Evolutionary conservation across 1,139 yeast genomes (phyloP), one percentile per base, ranked within the genome.

Genomic region (Candida sanyaensis): DNA sequence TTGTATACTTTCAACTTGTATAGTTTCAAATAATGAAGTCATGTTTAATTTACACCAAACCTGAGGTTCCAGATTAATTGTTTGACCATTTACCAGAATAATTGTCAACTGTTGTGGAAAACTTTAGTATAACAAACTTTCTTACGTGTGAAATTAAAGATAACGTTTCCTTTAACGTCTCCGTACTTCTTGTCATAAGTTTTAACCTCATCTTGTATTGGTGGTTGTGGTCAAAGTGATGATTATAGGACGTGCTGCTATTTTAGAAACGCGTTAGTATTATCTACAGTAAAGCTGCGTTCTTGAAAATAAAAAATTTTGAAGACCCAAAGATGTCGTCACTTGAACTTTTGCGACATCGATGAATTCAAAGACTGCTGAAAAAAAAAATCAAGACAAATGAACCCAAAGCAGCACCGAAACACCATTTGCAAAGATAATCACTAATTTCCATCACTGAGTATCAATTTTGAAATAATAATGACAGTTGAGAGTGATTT

Each of bases 11-110:
- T 66, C 54, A 65, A 81, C 55, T 66, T 82, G 69, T 56, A 80
- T 57, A 64, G 77, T 66, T 50, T 76, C 81, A 58, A 83, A 84
- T 27, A 81, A 58, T 26, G 69, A 61, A 2, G 57, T 45, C 61
- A 68, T 71, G 21, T 72, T 68, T 13, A 84, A 58, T 52, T 78
- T 81, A 55, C 85, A 78, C 86, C 86, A 83, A 2, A 81, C 78
- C 52, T 81, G 86, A 2, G 88, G 88, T 50, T 82, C 86, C 45
- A 63, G 69, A 34, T 69, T 67, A 28, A 74, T 53, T 4, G 80
- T 69, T 3, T 61, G 61, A 21, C 60, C 65, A 50, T 68, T 63
- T n/a, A 65, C 71, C 61, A 82, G 82, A 11, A 82, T 77, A n/a
- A 82, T 71, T 41, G 66, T 60, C 31, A 83, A 63, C 47, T 70